A percentile compares a stretch with the other conserved stretches of the same genome.
Evolutionary conservation across 2,329 filamentous ascomycete genomes (phyloP).

Genomic region (Rugonectria rugulosa): DNA sequence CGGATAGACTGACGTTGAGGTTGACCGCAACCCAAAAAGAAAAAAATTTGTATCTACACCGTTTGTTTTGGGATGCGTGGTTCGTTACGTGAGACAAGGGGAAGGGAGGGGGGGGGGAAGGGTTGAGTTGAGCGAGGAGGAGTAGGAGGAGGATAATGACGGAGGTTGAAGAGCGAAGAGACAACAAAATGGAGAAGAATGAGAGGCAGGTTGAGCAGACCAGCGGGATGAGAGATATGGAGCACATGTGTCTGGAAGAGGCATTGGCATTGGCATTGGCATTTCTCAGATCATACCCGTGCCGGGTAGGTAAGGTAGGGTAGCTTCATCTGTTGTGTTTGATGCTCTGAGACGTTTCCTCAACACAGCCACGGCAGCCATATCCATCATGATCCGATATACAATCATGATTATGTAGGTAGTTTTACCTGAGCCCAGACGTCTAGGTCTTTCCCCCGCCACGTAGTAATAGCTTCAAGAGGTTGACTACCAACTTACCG

Average conservation of each 20-base stretch:
- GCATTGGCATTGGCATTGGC: not conserved
- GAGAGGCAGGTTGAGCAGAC: not conserved
- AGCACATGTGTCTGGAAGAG: not conserved
- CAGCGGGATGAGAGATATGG: not conserved
- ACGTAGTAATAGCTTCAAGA: too few species aligned
- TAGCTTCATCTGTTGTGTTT: not conserved
- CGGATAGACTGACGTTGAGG: constrained; percentile 10
- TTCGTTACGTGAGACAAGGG: too few species aligned
- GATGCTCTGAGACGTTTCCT: too few species aligned
- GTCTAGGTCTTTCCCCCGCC: constrained; percentile 2
- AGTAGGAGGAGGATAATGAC: too few species aligned
- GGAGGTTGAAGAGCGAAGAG: too few species aligned
- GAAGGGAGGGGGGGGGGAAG: too few species aligned
- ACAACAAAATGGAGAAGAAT: not conserved
- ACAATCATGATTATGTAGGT: not conserved
- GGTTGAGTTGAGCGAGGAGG: too few species aligned
- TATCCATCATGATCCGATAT: not conserved
- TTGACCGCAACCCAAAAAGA: not conserved
- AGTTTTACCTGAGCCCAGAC: not conserved
- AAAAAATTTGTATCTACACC: not conserved
- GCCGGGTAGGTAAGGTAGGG: too few species aligned
- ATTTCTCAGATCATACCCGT: too few species aligned
- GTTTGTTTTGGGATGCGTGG: not conserved
- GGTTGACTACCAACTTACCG: not conserved
- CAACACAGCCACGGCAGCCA: too few species aligned